Evolutionary conservation across 306 rosid species (phyloP).

Genomic region (Trifolium subterraneum): DNA sequence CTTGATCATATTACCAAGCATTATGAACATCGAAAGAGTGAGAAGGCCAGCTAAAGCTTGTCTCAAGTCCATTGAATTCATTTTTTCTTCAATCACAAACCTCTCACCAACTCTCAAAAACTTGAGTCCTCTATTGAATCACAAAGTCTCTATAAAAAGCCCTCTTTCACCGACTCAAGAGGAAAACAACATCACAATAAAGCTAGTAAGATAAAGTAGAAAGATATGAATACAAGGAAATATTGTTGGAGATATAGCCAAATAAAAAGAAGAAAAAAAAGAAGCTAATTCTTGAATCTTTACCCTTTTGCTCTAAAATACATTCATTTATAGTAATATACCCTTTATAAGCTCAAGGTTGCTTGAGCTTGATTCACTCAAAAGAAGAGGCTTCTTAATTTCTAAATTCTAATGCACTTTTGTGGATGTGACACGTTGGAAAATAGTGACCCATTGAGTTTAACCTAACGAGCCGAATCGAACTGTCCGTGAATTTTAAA

Average conservation of each 20-base stretch:
- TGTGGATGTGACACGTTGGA: conserved; percentile 30
- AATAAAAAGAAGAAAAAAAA: neutral
- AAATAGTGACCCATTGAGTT: no score
- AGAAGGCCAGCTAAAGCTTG: conserved; percentile 51
- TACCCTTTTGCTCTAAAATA: conserved; percentile 10
- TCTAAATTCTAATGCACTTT: neutral
- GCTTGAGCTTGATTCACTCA: conserved; percentile 2
- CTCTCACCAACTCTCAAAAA: neutral
- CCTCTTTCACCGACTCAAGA: conserved; percentile 32
- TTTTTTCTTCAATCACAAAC: conserved; percentile 12
- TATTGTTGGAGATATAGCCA: conserved; percentile 33
- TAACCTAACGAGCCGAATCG: no score
- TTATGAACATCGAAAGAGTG: conserved; percentile 56
- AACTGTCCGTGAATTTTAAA: no score
- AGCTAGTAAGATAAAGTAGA: neutral
- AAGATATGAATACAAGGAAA: neutral
- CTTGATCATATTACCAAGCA: conserved; percentile 58
- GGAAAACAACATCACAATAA: conserved; percentile 25
- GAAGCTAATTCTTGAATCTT: conserved; percentile 34
- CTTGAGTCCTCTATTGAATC: conserved; percentile 8
- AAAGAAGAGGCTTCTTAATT: conserved; percentile 4
- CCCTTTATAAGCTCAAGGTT: neutral
- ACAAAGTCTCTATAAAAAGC: conserved; percentile 15
- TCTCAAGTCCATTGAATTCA: conserved; percentile 48
- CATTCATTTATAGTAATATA: conserved; percentile 9